Evolutionary conservation across 2,329 filamentous ascomycete genomes (phyloP).

Genomic region (Claviceps sp.): DNA sequence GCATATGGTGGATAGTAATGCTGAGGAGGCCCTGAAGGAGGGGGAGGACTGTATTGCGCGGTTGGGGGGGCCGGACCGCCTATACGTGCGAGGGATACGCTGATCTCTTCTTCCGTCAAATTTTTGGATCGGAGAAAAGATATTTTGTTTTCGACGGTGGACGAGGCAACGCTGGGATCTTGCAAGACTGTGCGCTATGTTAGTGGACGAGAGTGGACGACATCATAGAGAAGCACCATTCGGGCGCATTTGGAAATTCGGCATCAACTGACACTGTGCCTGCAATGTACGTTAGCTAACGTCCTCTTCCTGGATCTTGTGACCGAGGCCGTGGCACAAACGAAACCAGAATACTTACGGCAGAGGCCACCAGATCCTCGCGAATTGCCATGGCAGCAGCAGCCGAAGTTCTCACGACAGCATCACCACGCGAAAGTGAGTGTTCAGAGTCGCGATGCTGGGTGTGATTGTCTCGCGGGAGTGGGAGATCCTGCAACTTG

Average conservation of each 20-base stretch:
- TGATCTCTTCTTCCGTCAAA: constrained; percentile 89
- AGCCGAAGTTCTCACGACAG: constrained; percentile 11
- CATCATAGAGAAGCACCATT: not conserved
- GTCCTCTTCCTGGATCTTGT: not conserved
- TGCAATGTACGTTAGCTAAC: constrained; percentile 9
- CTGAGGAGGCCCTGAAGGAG: constrained; percentile 25
- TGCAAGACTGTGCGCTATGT: constrained; percentile 57
- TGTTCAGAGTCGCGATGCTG: not conserved
- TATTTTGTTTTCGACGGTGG: constrained; percentile 83
- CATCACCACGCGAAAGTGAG: constrained; percentile 10
- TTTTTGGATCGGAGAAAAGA: constrained; percentile 95
- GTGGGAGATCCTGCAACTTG: constrained; percentile 9
- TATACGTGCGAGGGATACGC: constrained; percentile 62
- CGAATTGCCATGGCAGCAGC: constrained; percentile 60
- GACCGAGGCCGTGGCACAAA: not conserved
- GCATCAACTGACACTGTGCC: constrained; percentile 28
- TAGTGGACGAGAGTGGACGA: not conserved
- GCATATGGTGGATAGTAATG: constrained; percentile 35
- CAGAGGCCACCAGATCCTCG: constrained; percentile 82
- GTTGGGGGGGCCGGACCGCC: constrained; percentile 35
- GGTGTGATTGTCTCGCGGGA: not conserved
- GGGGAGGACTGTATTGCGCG: constrained; percentile 26
- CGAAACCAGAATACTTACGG: constrained; percentile 33
- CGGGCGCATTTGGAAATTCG: not conserved
- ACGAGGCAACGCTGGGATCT: constrained; percentile 80